These are phyloP conservation scores for Hyaloraphidium curvatum DNA, from an alignment of 192 early-diverging fungal genomes.

Conservation along the genomic window DNA sequence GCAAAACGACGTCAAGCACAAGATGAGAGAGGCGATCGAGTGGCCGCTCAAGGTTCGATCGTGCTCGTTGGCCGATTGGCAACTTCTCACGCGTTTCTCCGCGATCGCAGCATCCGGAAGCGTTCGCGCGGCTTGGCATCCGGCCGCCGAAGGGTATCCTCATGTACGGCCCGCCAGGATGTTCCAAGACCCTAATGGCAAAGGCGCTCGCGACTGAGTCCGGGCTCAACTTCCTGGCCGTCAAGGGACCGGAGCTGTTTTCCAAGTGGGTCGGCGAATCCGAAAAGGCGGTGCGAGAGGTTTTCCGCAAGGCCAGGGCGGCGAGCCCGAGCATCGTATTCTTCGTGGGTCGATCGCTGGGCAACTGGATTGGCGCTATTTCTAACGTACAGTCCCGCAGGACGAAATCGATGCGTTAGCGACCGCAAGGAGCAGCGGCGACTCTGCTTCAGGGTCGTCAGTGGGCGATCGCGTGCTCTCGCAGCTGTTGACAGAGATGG, in stretches of 20 bases:
- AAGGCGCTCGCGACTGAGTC: slow-evolving; percentile 94
- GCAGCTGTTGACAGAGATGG: slow-evolving; percentile 82
- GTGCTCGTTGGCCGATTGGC: not conserved
- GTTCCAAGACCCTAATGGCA: slow-evolving; percentile 92
- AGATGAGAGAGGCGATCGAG: slow-evolving; percentile 85
- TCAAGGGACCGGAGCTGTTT: slow-evolving; percentile 94
- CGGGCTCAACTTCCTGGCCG: slow-evolving; percentile 91
- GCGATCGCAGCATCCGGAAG: slow-evolving; percentile 63
- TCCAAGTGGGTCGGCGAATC: slow-evolving; percentile 99
- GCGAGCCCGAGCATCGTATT: slow-evolving; percentile 92
- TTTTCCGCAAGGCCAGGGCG: slow-evolving; percentile 86
- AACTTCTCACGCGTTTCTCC: not conserved
- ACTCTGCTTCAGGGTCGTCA: slow-evolving; percentile 31
- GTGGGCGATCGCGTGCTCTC: slow-evolving; percentile 89
- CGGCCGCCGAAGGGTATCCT: slow-evolving; percentile 90
- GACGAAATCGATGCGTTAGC: slow-evolving; percentile 96
- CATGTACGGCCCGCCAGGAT: slow-evolving; percentile 96
- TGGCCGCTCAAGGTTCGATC: slow-evolving; percentile 73
- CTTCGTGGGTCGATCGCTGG: slow-evolving; percentile 45
- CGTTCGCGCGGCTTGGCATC: slow-evolving; percentile 73
- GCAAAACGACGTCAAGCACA: slow-evolving; percentile 73
- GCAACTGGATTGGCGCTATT: not conserved
- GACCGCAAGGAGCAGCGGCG: slow-evolving; percentile 47
- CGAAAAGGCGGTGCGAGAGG: slow-evolving; percentile 82
- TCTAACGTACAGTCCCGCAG: slow-evolving; percentile 16